Conservation (phyloP, 768 basidiomycete species). For the Myochromella boudieri region DNA sequence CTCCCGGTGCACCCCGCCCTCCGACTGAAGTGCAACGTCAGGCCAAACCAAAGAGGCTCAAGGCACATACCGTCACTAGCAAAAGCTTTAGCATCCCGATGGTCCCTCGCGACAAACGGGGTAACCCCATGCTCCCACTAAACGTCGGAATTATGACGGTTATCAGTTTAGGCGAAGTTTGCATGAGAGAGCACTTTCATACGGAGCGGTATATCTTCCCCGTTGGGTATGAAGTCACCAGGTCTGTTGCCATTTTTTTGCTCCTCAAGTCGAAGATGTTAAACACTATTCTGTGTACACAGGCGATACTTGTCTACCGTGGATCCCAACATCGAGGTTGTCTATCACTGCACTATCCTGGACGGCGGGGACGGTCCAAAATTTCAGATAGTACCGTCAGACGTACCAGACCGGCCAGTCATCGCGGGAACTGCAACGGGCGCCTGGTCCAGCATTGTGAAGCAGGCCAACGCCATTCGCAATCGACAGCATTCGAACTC, state of each 20-base stretch:
- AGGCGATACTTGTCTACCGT: slow-evolving; percentile 81
- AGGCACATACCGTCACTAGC: slow-evolving; percentile 78
- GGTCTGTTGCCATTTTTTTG: slow-evolving; percentile 39
- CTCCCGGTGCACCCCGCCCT: slow-evolving; percentile 25
- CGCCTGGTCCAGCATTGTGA: slow-evolving; percentile 83
- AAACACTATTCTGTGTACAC: slow-evolving; percentile 9
- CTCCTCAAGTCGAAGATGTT: not conserved
- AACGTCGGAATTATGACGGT: slow-evolving; percentile 90
- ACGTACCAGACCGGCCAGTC: slow-evolving; percentile 68
- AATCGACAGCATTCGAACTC: slow-evolving; percentile 84
- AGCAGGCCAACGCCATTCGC: slow-evolving; percentile 77
- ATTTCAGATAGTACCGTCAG: slow-evolving; percentile 79
- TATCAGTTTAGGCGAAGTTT: slow-evolving; percentile 69
- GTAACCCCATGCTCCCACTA: slow-evolving; percentile 71
- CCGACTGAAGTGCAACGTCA: slow-evolving; percentile 40
- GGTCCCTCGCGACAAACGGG: slow-evolving; percentile 72
- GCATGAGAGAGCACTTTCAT: slow-evolving; percentile 82
- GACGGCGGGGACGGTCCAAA: slow-evolving; percentile 86
- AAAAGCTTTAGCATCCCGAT: slow-evolving; percentile 77
- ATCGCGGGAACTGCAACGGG: slow-evolving; percentile 88
- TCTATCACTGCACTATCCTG: slow-evolving; percentile 81
- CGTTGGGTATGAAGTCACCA: slow-evolving; percentile 80
- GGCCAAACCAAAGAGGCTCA: slow-evolving; percentile 74
- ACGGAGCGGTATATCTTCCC: slow-evolving; percentile 90
- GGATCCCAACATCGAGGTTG: slow-evolving; percentile 63